Base-by-base conservation (phyloP, 2,329 filamentous ascomycete genomes). In the Rachicladosporium sp. region DNA sequence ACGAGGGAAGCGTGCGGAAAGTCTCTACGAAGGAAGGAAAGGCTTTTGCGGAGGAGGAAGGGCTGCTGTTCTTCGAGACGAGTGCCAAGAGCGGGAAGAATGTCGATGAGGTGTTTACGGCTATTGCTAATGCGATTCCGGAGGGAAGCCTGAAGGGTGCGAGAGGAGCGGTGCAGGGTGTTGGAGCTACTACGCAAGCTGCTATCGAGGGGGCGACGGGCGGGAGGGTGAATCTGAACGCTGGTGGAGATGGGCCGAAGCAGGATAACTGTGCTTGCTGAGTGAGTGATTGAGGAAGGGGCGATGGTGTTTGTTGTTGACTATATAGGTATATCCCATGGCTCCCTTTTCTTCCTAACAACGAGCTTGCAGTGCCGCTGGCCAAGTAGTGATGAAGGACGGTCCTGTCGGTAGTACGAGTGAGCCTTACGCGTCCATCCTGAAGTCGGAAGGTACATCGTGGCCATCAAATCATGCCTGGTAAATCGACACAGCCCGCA, bases 61-160 rank as follows among this genome's bases (percentile, higher is more conserved):
- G 80, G 40, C 68, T 98, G 49, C 64, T 98, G 48, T 98, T 98
- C 69, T 96, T 95, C 61, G 91, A 98, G 71, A 98, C 91, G 10
- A 93, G 85, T 60, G 91, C 91, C 35, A 98, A 98, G 78, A 91
- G 86, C 3, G 91, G 91, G 19, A 75, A 82, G 58, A 95, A 95
- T 61, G 91, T 98, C 31, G 78, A 82, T 38, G 89, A 95, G 53
- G 91, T 98, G 27, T 98, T 98, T 59, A 95, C 88, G 34, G 91
- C 91, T 27, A 98, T 98, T 59, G 91, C 91, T 44, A 96, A 96
- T 59, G 87, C 88, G 31, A 98, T 98, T 54, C 91, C 91, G 2
- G 91, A 98, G 70, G 93, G 87, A 38, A 94, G 86, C 46, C 68
- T 96, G 60, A 96, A 96, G 76, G 88, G 81, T 37, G 75, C 83